These are phyloP conservation scores for Marasmius fiardii DNA, from an alignment of 1,284 basidiomycete genomes.

Conservation along the genomic window DNA sequence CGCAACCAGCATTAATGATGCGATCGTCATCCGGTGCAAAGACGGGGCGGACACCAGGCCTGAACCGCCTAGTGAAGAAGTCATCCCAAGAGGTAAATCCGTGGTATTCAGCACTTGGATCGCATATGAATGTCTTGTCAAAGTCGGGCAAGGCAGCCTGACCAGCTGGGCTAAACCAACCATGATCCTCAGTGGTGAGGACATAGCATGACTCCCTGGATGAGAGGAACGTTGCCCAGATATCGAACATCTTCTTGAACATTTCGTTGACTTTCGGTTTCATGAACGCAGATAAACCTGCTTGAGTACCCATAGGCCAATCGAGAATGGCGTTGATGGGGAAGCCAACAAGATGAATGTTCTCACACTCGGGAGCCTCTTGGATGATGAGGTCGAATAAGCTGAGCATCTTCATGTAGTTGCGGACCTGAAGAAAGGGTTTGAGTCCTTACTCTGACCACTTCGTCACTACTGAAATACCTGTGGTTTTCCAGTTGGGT, in stretches of 20 bases:
- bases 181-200: slow-evolving; percentile 6
- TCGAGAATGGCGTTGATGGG: slow-evolving; percentile 44
- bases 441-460: not conserved
- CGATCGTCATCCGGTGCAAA: slow-evolving; percentile 28
- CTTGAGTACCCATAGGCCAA: slow-evolving; percentile 45
- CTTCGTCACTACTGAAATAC: slow-evolving; percentile 12
- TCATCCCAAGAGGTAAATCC: slow-evolving; percentile 43
- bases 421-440: slow-evolving; percentile 27
- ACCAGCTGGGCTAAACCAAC: slow-evolving; percentile 11
- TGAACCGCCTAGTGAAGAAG: slow-evolving; percentile 39
- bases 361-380: slow-evolving; percentile 34
- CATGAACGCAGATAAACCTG: slow-evolving; percentile 30
- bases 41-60: slow-evolving; percentile 28
- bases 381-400: slow-evolving; percentile 40
- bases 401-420: slow-evolving; percentile 41
- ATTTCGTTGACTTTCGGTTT: slow-evolving; percentile 8
- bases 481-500: slow-evolving; percentile 27
- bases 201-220: slow-evolving; percentile 7
- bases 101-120: slow-evolving; percentile 29
- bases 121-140: slow-evolving; percentile 34
- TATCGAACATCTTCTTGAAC: slow-evolving; percentile 10
- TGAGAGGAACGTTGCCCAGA: slow-evolving; percentile 11
- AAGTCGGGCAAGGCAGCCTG: slow-evolving; percentile 15
- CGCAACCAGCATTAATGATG: slow-evolving; percentile 33
- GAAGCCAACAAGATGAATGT: slow-evolving; percentile 36